These are phyloP conservation scores for Phenoliferia sp. DNA, from an alignment of 1,284 basidiomycete genomes.

Conservation along the genomic window DNA sequence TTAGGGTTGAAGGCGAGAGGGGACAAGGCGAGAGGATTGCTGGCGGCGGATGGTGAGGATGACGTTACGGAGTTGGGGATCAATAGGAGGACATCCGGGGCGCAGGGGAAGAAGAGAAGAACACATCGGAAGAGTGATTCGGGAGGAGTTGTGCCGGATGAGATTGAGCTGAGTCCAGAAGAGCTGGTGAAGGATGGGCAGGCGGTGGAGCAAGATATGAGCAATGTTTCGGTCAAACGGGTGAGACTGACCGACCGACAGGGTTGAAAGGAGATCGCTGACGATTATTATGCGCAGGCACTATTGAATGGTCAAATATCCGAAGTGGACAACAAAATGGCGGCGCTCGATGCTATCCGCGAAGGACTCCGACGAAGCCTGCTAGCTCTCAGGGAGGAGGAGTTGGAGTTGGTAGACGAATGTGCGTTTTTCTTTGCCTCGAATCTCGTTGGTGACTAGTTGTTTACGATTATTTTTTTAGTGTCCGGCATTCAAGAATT, in stretches of 20 bases:
- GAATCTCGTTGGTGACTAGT: background rate
- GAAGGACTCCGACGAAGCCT: constrained; percentile 75
- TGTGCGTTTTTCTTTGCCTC: constrained; percentile 52
- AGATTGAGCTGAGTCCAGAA: constrained; percentile 34
- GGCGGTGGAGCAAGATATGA: constrained; percentile 27
- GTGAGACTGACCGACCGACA: background rate
- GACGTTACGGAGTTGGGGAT: constrained; percentile 21
- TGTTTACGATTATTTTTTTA: constrained; percentile 39
- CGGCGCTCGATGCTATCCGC: constrained; percentile 74
- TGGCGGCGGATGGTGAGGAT: constrained; percentile 54
- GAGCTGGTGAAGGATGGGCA: constrained; percentile 18
- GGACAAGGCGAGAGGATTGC: constrained; percentile 66
- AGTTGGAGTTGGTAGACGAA: constrained; percentile 92
- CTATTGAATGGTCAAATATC: constrained; percentile 77
- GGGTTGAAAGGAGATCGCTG: background rate
- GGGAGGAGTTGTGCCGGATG: constrained; percentile 45
- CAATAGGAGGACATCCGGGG: constrained; percentile 44
- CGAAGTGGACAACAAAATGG: constrained; percentile 83
- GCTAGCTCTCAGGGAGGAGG: constrained; percentile 85
- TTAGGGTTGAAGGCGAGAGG: constrained; percentile 74
- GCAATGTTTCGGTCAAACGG: constrained; percentile 21
- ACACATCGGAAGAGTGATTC: constrained; percentile 57
- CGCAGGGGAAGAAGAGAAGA: constrained; percentile 52
- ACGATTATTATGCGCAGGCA: constrained; percentile 4
- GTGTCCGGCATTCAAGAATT: constrained; percentile 84